Base-by-base conservation (phyloP, 257 asterid genomes). In the Jasminum sambac region DNA sequence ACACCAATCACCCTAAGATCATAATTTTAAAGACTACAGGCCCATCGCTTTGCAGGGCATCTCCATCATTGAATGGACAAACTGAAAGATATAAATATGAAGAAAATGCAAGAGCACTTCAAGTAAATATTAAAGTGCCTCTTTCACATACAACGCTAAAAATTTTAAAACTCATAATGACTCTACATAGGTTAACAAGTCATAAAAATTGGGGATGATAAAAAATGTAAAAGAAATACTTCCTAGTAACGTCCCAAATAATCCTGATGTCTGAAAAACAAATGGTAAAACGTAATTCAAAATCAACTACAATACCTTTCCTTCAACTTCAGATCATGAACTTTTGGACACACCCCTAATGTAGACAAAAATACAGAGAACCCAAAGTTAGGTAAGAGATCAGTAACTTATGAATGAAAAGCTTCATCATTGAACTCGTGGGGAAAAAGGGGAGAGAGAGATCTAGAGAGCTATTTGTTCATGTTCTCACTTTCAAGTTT, bases 261-360 rank as follows among this genome's bases (percentile, higher is more conserved):
- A 40, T 40, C 44, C 13, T 40, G 11, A 40, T 40, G 8, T 3
- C 16, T 16, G 16, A 44, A 44, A 44, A 44, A 44, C 16, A 13
- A 44, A 44, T 44, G 52, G 19, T 11, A n/a, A 36, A 13, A 14
- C 36, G 72, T 9, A 67, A 8, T 13, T 44, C 76, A 11, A 66
- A 37, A 43, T 62, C 41, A 19, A 50, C 19, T 59, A 78, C 13
- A 58, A 73, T 88, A 95, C 99, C 98, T 88, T 82, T 95, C 99
- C 77, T 95, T 95, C 87, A 95, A 78, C 89, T 95, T 95, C 13
- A 79, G 89, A 79, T 95, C 99, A 72, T 95, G 99, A 83, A 91
- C 83, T 80, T 88, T 95, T 1, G 92, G 89, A 90, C 99, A 95
- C 11, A 76, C 85, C 38, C 99, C 99, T 95, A 86, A 72, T 26